These are phyloP conservation scores for Brassica incana DNA, from an alignment of 345 rosid genomes.

Conservation along the genomic window DNA sequence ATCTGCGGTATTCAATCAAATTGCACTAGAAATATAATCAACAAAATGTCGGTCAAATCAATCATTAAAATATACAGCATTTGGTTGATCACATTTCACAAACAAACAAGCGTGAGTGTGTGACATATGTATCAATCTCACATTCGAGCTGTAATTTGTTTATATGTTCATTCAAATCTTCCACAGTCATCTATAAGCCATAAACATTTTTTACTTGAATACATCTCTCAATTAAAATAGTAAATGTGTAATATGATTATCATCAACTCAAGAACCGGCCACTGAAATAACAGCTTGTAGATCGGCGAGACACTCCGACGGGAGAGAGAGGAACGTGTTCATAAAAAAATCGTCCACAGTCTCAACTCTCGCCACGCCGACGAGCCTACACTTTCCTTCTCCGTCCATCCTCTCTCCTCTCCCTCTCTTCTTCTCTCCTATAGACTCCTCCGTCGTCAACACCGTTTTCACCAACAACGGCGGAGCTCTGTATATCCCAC, in stretches of 20 bases:
- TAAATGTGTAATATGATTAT: not conserved
- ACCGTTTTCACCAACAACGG: conserved; percentile 75
- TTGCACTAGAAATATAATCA: too few species aligned
- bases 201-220: not conserved
- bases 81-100: too few species aligned
- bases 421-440: conserved; percentile 56
- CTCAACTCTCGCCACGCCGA: conserved; percentile 73
- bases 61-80: too few species aligned
- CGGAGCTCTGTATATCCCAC: conserved; percentile 66
- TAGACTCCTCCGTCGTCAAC: conserved; percentile 72
- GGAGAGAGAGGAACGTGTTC: conserved; percentile 74
- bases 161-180: too few species aligned
- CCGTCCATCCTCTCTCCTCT: conserved; percentile 64
- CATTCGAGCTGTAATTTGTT: too few species aligned
- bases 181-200: not conserved
- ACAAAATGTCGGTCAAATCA: too few species aligned
- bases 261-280: not conserved
- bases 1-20: too few species aligned
- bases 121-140: too few species aligned
- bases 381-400: conserved; percentile 79
- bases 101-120: too few species aligned
- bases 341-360: conserved; percentile 65
- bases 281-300: not conserved
- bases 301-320: not conserved
- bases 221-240: too few species aligned